Evolutionary conservation across 2,329 filamentous ascomycete genomes (phyloP).

Genomic region (Aspergillus versicolor): DNA sequence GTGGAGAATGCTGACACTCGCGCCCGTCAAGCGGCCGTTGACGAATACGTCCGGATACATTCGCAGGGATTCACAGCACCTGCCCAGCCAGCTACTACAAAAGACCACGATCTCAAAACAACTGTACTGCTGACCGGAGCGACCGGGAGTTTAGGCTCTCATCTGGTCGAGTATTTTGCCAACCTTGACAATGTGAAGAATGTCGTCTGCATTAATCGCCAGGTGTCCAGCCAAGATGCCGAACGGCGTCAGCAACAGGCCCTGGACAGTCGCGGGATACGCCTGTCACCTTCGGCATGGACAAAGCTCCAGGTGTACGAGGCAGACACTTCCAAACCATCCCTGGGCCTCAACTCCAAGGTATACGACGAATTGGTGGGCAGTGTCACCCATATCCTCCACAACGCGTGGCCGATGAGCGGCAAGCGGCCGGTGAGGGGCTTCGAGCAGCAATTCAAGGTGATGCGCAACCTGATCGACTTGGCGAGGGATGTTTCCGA

Average conservation of each 20-base stretch:
- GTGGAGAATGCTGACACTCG: conserved; percentile 12
- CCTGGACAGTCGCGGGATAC: conserved; percentile 25
- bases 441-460: conserved; percentile 34
- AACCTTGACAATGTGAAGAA: conserved; percentile 26
- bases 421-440: conserved; percentile 16
- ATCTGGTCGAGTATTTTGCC: conserved; percentile 39
- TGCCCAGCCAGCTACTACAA: neutral
- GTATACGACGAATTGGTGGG: conserved; percentile 41
- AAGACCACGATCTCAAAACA: neutral
- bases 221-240: neutral
- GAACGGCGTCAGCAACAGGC: conserved; percentile 35
- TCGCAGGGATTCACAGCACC: conserved; percentile 21
- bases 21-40: conserved; percentile 21
- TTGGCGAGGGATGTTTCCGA: neutral
- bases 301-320: conserved; percentile 49
- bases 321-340: conserved; percentile 49
- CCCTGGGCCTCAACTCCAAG: conserved; percentile 47
- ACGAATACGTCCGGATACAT: conserved; percentile 26
- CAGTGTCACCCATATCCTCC: conserved; percentile 49
- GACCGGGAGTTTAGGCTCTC: conserved; percentile 40
- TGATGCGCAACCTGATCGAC: conserved; percentile 50
- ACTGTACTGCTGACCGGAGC: conserved; percentile 42
- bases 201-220: conserved; percentile 51
- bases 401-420: conserved; percentile 32
- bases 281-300: conserved; percentile 13